Conservation (phyloP, 148 eudicot genomes). For the Cornus kousa region DNA sequence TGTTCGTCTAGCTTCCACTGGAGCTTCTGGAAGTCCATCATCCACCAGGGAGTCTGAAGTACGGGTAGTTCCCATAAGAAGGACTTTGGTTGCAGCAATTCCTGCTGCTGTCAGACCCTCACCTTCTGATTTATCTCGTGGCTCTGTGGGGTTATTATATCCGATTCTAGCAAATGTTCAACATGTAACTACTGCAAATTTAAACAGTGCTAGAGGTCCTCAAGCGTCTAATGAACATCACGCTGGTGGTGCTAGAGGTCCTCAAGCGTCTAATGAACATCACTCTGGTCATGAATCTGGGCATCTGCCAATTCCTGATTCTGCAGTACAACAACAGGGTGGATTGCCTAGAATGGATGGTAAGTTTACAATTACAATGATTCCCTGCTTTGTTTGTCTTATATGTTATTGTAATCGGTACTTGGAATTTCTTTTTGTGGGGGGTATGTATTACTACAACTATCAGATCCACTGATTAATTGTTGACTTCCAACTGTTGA, state of each 20-base stretch:
- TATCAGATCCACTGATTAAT: neutral
- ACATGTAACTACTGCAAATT: constrained; percentile 31
- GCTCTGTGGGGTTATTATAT: constrained; percentile 37
- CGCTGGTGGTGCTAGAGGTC: neutral
- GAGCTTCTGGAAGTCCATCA: constrained; percentile 18
- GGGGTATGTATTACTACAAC: neutral
- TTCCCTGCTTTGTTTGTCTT: neutral
- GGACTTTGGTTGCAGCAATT: constrained; percentile 44
- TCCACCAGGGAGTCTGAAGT: constrained; percentile 30
- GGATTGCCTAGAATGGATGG: constrained; percentile 28
- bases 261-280: too few species aligned
- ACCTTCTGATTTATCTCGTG: constrained; percentile 32
- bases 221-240: constrained; percentile 23
- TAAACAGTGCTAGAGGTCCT: constrained; percentile 21
- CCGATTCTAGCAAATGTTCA: constrained; percentile 53
- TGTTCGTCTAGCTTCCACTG: constrained; percentile 17
- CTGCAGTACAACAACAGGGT: constrained; percentile 18
- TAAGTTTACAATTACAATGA: constrained; percentile 7
- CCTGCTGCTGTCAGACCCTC: constrained; percentile 34
- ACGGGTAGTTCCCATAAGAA: constrained; percentile 43
- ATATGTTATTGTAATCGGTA: neutral
- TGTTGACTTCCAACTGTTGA: constrained; percentile 4
- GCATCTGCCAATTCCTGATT: constrained; percentile 14
- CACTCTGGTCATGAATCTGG: constrained; percentile 10
- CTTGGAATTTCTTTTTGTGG: neutral